These are phyloP conservation scores for Neofusicoccum cordaticola DNA, from an alignment of 2,329 filamentous ascomycete species.

Conservation along the genomic window DNA sequence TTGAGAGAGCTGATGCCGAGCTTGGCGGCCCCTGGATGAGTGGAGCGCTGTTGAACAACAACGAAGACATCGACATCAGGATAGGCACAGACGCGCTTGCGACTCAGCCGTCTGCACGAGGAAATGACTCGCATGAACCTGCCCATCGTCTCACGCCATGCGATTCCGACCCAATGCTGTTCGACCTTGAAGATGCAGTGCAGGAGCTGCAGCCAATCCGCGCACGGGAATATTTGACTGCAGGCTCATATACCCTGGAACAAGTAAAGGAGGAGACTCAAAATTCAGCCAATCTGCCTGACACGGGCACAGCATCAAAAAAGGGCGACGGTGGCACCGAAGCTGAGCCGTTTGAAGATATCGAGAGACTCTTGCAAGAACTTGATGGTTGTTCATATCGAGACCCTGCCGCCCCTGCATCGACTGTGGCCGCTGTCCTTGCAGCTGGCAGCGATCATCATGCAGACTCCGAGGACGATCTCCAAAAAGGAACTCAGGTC, in stretches of 20 bases:
- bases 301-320: background rate
- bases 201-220: conserved; percentile 6
- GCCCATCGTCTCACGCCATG: conserved; percentile 21
- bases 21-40: conserved; percentile 19
- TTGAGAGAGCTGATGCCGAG: background rate
- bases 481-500: background rate
- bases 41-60: conserved; percentile 19
- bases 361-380: conserved; percentile 11
- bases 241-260: background rate
- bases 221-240: background rate
- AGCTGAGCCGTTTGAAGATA: background rate
- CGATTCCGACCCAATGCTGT: conserved; percentile 33
- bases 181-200: conserved; percentile 23
- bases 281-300: background rate
- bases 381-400: conserved; percentile 1
- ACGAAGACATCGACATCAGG: conserved; percentile 31
- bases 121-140: background rate
- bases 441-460: background rate
- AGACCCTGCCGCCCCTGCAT: background rate
- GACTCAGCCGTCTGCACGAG: conserved; percentile 21
- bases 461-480: background rate
- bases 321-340: background rate
- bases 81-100: conserved; percentile 37
- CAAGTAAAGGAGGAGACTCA: background rate
- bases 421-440: background rate